phyloP scores from a whole-genome alignment of 345 rosid genomes.

The Carallia brachiata region DNA sequence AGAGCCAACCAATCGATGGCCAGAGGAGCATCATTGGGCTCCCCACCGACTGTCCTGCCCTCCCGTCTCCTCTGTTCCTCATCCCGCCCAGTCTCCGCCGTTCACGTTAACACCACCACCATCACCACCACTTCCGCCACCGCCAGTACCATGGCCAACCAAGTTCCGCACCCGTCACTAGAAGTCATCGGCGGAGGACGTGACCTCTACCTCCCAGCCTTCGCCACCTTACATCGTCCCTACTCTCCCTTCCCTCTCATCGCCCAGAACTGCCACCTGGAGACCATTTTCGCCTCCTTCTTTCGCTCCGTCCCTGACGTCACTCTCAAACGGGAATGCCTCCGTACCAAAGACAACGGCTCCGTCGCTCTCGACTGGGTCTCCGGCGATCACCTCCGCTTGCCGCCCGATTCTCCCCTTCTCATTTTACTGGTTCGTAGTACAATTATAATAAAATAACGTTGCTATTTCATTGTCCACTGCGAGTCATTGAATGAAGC shows the following conservation, averaged over 20 bases:
- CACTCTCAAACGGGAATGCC: constrained; percentile 50
- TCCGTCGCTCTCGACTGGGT: constrained; percentile 66
- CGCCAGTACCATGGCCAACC: constrained; percentile 30
- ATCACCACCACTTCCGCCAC: not conserved
- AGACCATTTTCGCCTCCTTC: constrained; percentile 63
- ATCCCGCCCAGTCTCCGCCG: constrained; percentile 31
- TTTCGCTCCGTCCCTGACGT: constrained; percentile 42
- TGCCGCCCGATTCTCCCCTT: constrained; percentile 59
- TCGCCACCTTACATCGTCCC: constrained; percentile 43
- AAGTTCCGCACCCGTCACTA: constrained; percentile 50
- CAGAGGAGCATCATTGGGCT: not conserved
- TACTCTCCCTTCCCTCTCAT: constrained; percentile 57
- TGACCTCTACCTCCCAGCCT: constrained; percentile 53
- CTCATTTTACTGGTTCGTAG: constrained; percentile 69
- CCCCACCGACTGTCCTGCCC: not conserved
- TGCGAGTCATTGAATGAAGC: no score
- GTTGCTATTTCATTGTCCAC: not conserved
- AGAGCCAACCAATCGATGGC: constrained; percentile 14
- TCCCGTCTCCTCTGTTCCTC: constrained; percentile 8
- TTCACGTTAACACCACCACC: constrained; percentile 12
- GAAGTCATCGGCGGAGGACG: constrained; percentile 70
- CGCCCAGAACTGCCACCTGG: constrained; percentile 55
- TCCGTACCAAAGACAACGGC: constrained; percentile 51
- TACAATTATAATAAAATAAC: no score
- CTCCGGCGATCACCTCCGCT: constrained; percentile 44